Evolutionary conservation across 2,329 filamentous ascomycete genomes (phyloP), one percentile per base, ranked within the genome.

Genomic region (Fusarium fujikuroi): DNA sequence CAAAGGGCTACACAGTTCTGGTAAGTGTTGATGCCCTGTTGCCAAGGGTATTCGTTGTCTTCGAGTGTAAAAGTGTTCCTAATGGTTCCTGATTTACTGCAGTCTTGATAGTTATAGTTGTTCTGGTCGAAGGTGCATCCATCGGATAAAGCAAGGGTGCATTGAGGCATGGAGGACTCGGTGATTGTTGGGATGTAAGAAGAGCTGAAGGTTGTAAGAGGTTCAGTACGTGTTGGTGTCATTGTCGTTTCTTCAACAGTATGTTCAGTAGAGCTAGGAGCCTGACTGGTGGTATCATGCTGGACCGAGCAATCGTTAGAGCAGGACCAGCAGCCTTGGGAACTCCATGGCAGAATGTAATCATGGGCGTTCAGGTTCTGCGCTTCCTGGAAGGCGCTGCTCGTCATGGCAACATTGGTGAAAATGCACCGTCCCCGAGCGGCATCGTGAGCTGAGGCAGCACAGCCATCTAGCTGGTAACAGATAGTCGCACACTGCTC

Each of bases 111-210:
- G 0, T 53, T 32, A 12, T 52, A 37, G 49, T 56, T 6, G 14
- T 56, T 50, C 1, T 37, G 50, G 10, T 60, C 52, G 1, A 50
- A 34, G 5, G 21, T 9, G n/a, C 69, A 71, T 4, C 69, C 69
- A 12, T 68, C 63, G 1, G 63, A 71, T 0, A 72, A 12, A 2
- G 69, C 69, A 15, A 72, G 69, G 1, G 69, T 72, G 5, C 69
- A 72, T 4, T 60, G 42, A 10, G 69, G 58, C 59, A 67, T 66
- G 5, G 23, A 32, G 3, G 67, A 57, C 18, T 63, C 49, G 1
- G 69, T 70, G 0, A 68, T 70, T 5, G 69, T 58, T 28, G 63
- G 15, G 1, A 28, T 2, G n/a, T 63, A 54, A 37, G 66, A 68
- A 0, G 66, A 63, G 4, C 30, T 34, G 4, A 69, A 57, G 0